A percentile compares a stretch with the other conserved stretches of the same genome.
Evolutionary conservation across 73 alveolate species (phyloP).

Genomic region (Paramecium bursaria): DNA sequence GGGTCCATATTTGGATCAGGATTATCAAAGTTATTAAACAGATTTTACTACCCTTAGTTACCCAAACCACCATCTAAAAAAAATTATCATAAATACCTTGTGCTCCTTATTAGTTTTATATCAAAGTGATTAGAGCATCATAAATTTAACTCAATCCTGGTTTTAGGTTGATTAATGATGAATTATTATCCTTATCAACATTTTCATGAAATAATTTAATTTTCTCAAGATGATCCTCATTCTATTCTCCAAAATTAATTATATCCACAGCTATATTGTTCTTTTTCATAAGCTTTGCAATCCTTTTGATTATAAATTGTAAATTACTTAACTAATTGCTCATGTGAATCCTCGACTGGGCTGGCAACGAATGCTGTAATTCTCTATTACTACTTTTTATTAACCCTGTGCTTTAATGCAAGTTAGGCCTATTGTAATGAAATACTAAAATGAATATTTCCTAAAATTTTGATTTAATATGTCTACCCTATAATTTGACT

Average conservation of each 20-base stretch:
- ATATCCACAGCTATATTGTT: slow-evolving; percentile 94
- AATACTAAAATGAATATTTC: slow-evolving; percentile 81
- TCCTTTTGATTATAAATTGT: not conserved
- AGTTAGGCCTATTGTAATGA: slow-evolving; percentile 87
- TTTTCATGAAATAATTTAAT: slow-evolving; percentile 76
- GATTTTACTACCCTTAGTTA: too few species aligned
- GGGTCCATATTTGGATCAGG: slow-evolving; percentile 89
- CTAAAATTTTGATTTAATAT: slow-evolving; percentile 71
- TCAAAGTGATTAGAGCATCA: slow-evolving; percentile 79
- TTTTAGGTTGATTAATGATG: slow-evolving; percentile 88
- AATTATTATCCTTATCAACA: slow-evolving; percentile 78
- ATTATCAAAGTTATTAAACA: not conserved
- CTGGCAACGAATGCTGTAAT: slow-evolving; percentile 91
- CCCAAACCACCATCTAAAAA: slow-evolving; percentile 46
- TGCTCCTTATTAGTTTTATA: slow-evolving; percentile 1
- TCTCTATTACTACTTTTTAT: slow-evolving; percentile 85
- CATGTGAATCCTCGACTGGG: slow-evolving; percentile 82
- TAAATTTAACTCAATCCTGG: slow-evolving; percentile 81
- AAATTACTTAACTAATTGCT: slow-evolving; percentile 18
- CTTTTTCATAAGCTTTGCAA: slow-evolving; percentile 89
- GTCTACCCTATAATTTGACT: slow-evolving; percentile 78
- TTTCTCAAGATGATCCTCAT: slow-evolving; percentile 80
- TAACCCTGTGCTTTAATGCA: slow-evolving; percentile 93
- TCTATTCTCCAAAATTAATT: slow-evolving; percentile 85
- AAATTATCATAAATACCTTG: slow-evolving; percentile 54